A percentile compares a stretch with the other conserved stretches of the same genome.
Evolutionary conservation across 2,329 filamentous ascomycete species (phyloP).

Genomic region (Huntiella moniliformis): DNA sequence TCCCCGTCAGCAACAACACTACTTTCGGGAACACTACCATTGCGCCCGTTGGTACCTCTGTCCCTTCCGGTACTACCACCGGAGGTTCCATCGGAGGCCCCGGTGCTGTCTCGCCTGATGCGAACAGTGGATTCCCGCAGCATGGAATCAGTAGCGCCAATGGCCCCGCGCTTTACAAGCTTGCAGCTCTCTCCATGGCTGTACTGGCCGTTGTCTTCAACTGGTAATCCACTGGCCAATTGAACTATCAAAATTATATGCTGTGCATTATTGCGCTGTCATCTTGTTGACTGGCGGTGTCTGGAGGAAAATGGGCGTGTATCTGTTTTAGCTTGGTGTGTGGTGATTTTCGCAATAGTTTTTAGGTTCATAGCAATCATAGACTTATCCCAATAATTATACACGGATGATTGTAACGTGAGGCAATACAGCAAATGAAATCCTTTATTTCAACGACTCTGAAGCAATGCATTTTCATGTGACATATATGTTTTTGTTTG

Average conservation of each 20-base stretch:
- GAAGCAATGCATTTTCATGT: too few species aligned
- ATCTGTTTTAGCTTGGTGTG: not conserved
- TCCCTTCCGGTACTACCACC: not conserved
- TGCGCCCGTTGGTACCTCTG: not conserved
- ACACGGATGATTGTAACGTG: too few species aligned
- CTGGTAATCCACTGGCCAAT: too few species aligned
- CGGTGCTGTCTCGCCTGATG: not conserved
- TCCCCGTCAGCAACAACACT: conserved; percentile 6
- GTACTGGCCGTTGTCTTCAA: too few species aligned
- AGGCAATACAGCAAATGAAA: not conserved
- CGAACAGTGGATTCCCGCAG: not conserved
- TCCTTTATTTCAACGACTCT: not conserved
- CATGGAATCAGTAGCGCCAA: not conserved
- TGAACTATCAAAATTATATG: too few species aligned
- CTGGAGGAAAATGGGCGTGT: not conserved
- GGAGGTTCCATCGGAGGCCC: not conserved
- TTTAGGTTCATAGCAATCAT: not conserved
- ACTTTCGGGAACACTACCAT: conserved; percentile 2
- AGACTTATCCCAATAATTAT: not conserved
- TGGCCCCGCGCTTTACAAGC: not conserved
- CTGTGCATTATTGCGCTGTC: too few species aligned
- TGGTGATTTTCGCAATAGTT: not conserved
- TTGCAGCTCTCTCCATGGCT: not conserved
- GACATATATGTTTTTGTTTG: too few species aligned
- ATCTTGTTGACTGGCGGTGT: too few species aligned